Evolutionary conservation across 306 rosid species (phyloP), one percentile per base, ranked within the genome.

Genomic region (Biancaea sappan): DNA sequence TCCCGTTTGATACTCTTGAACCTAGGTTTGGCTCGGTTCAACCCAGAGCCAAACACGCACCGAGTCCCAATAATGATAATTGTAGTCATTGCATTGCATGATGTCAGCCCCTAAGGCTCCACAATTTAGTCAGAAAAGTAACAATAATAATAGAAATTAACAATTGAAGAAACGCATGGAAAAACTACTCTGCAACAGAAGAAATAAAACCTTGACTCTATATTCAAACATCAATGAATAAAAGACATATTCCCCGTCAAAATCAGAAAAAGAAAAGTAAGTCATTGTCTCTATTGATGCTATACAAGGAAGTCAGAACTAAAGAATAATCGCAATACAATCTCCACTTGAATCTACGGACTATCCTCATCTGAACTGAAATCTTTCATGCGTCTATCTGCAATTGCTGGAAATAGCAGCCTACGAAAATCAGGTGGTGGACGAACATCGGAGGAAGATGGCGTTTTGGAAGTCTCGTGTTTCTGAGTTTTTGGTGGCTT

Each of bases 361-460:
- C 87, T 83, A 18, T 90, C 98, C 11, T 92, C 99, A 66, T 95
- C 98, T 68, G 99, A 92, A 81, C 99, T 92, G 74, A 85, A 83
- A 67, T 78, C 73, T 60, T 86, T 90, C 18, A 71, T 26, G 64
- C 92, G 76, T 63, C 92, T 84, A 76, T 87, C 96, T 54, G 75
- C 38, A 11, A 88, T 83, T 40, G 86, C 94, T 0, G 93, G 96
- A 63, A 86, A 84, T 53, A 90, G 84, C 48, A 66, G 75, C 59
- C 84, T 84, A 56, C 83, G 89, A 61, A 84, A 31, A 81, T 86
- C 85, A 13, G 84, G 80, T 4, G 86, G 80, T 35, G 71, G 85
- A 61, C 56, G 83, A 35, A 69, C 28, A 54, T 85, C 86, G 0
- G 88, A 53, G 12, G 89, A 31, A 51, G 92, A 48, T 0, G 87